Evolutionary conservation across 148 eudicot genomes (phyloP).

Genomic region (Amaranthus hypochondriacus): DNA sequence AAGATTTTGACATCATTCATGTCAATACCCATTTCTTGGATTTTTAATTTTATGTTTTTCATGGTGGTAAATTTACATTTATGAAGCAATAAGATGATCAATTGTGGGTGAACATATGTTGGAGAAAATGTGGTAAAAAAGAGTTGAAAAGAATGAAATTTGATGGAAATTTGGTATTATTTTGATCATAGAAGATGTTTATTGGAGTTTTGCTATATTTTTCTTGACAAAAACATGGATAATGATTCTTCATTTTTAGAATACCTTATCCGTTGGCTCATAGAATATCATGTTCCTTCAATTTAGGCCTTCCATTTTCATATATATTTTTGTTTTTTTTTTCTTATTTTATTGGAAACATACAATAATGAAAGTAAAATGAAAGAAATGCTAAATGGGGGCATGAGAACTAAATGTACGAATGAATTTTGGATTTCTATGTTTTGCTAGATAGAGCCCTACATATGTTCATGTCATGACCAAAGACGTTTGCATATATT

Average conservation of each 20-base stretch:
- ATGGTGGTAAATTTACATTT: background rate
- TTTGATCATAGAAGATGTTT: constrained; percentile 12
- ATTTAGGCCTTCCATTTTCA: constrained; percentile 23
- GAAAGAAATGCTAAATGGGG: too few species aligned
- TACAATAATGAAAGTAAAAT: background rate
- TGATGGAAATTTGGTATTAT: background rate
- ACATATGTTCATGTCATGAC: too few species aligned
- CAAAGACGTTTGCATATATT: too few species aligned
- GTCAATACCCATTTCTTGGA: constrained; percentile 50
- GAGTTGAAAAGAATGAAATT: background rate
- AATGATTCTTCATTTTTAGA: constrained; percentile 29
- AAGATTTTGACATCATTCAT: constrained; percentile 42
- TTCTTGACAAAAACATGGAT: constrained; percentile 12
- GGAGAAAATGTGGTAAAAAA: background rate
- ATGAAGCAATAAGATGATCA: background rate
- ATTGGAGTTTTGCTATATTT: constrained; percentile 11
- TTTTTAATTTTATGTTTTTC: constrained; percentile 1
- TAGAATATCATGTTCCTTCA: constrained; percentile 18
- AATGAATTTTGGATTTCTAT: too few species aligned
- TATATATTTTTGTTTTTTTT: background rate
- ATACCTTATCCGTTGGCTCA: constrained; percentile 23
- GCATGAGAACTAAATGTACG: too few species aligned
- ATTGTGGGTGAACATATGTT: background rate
- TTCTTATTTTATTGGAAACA: constrained; percentile 12
- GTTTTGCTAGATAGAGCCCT: too few species aligned